Percentiles rank a stretch among this genome's conserved stretches.
Evolutionary conservation across 1,139 yeast species (phyloP).

Genomic region (Martiniozyma asiatica): DNA sequence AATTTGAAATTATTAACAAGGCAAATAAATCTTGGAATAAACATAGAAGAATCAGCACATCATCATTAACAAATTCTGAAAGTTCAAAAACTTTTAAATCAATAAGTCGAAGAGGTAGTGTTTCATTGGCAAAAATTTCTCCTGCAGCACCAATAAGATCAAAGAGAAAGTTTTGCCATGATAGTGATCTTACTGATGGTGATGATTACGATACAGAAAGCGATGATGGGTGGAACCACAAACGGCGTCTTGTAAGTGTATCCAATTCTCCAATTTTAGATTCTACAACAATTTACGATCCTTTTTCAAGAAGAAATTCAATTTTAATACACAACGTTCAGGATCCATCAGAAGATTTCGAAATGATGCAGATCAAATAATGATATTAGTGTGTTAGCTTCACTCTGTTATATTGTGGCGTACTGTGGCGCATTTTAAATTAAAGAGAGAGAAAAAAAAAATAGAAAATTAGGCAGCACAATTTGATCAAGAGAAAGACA

Average conservation of each 20-base stretch:
- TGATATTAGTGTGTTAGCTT: no score
- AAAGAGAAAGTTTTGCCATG: slow-evolving; percentile 6
- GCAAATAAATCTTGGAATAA: slow-evolving; percentile 25
- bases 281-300: neutral
- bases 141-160: slow-evolving; percentile 3
- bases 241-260: slow-evolving; percentile 16
- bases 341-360: slow-evolving; percentile 15
- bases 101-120: slow-evolving; percentile 5
- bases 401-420: no score
- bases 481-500: no score
- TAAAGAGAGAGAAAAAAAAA: no score
- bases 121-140: slow-evolving; percentile 1
- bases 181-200: slow-evolving; percentile 7
- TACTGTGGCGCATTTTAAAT: no score
- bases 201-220: slow-evolving; percentile 8
- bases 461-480: no score
- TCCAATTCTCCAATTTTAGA: slow-evolving; percentile 14
- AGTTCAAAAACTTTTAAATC: slow-evolving; percentile 5
- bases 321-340: slow-evolving; percentile 10
- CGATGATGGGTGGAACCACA: slow-evolving; percentile 6
- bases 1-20: slow-evolving; percentile 22
- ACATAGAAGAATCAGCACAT: slow-evolving; percentile 11
- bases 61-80: slow-evolving; percentile 9
- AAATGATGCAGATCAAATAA: slow-evolving; percentile 12
- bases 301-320: slow-evolving; percentile 13